Percentiles rank a stretch among this genome's conserved stretches.
Evolutionary conservation across 2,329 filamentous ascomycete genomes (phyloP).

Genomic region (Fusarium drepaniforme): DNA sequence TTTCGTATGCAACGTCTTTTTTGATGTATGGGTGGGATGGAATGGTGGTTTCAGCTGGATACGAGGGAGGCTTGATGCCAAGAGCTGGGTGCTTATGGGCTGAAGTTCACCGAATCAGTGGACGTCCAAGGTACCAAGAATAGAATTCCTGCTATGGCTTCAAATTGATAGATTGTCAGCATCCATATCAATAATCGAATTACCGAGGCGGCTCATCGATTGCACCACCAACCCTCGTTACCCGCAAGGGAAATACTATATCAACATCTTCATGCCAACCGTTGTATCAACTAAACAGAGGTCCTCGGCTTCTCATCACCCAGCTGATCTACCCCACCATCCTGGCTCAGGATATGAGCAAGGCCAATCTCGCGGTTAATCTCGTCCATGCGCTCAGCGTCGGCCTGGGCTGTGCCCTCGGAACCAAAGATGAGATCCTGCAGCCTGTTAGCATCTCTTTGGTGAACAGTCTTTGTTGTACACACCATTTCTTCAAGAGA

Average conservation of each 20-base stretch:
- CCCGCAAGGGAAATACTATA: neutral
- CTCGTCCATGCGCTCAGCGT: conserved; percentile 78
- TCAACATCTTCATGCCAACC: neutral
- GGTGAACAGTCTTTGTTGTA: neutral
- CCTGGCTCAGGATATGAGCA: neutral
- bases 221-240: neutral
- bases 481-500: conserved; percentile 74
- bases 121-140: neutral
- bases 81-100: neutral
- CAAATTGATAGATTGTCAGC: neutral
- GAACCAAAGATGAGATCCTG: conserved; percentile 76
- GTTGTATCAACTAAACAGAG: neutral
- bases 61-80: neutral
- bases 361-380: conserved; percentile 79
- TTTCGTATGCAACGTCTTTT: neutral
- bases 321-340: neutral
- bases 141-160: neutral
- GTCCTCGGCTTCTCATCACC: neutral
- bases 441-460: neutral
- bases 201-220: neutral
- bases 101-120: neutral
- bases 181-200: neutral
- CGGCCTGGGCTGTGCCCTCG: conserved; percentile 74
- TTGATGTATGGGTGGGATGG: neutral
- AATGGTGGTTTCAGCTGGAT: neutral